These are phyloP conservation scores for Nemania diffusa DNA, from an alignment of 2,329 filamentous ascomycete species.

Conservation along the genomic window DNA sequence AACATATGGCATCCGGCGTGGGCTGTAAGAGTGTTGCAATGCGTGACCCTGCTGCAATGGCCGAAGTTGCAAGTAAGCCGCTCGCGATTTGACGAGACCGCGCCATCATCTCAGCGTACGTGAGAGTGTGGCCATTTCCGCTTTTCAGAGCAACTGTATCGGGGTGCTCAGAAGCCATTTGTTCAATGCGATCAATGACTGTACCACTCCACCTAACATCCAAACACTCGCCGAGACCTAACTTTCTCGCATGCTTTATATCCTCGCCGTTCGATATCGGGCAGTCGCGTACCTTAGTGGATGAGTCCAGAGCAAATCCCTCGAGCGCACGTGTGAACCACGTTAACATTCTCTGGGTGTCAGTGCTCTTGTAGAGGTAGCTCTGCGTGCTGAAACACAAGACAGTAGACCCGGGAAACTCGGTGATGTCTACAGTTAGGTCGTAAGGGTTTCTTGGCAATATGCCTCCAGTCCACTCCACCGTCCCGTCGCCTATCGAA, in stretches of 20 bases:
- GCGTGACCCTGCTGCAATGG: constrained; percentile 24
- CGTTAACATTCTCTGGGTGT: background rate
- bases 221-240: background rate
- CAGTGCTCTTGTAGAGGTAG: constrained; percentile 4
- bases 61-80: constrained; percentile 46
- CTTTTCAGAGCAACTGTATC: background rate
- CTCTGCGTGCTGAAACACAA: background rate
- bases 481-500: constrained; percentile 8
- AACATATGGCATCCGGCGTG: constrained; percentile 6
- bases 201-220: background rate
- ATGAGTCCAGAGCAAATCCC: background rate
- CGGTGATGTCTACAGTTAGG: constrained; percentile 5
- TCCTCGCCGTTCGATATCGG: background rate
- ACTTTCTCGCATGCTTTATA: background rate
- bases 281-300: background rate
- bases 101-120: constrained; percentile 27
- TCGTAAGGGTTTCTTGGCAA: constrained; percentile 38
- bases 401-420: constrained; percentile 6
- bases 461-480: constrained; percentile 14
- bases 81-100: constrained; percentile 39
- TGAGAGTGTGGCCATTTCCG: background rate
- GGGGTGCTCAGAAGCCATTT: background rate
- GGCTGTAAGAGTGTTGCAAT: constrained; percentile 50
- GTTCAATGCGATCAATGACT: background rate
- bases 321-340: constrained; percentile 15